Conservation (phyloP, 1,284 basidiomycete species). For the Puccinia hordei region DNA sequence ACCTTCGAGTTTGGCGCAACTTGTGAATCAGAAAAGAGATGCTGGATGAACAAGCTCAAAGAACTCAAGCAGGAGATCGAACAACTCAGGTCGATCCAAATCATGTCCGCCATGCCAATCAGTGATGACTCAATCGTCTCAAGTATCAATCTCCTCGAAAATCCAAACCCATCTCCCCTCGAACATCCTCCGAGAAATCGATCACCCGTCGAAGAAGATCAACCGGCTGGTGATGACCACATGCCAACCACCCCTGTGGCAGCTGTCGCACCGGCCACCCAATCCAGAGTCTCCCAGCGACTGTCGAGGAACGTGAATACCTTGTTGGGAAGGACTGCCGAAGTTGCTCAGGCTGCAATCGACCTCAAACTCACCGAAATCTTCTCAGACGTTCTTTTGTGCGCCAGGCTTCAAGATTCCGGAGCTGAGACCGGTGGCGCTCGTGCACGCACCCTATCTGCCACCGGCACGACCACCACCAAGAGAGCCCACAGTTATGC, state of each 20-base stretch:
- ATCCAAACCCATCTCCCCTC: background rate
- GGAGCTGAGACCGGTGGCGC: background rate
- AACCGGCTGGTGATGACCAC: slow-evolving; percentile 5
- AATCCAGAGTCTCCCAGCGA: slow-evolving; percentile 50
- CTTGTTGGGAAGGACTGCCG: slow-evolving; percentile 44
- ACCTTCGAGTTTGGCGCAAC: slow-evolving; percentile 49
- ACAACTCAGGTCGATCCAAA: slow-evolving; percentile 39
- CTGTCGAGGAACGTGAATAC: slow-evolving; percentile 49
- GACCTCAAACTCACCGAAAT: slow-evolving; percentile 49
- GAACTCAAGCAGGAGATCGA: slow-evolving; percentile 42
- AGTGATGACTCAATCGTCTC: slow-evolving; percentile 50
- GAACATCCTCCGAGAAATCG: background rate
- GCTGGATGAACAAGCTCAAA: slow-evolving; percentile 47
- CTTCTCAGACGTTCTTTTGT: slow-evolving; percentile 40
- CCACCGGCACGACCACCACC: slow-evolving; percentile 10
- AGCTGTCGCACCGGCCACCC: background rate
- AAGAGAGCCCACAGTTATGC: slow-evolving; percentile 15
- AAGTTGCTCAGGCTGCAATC: slow-evolving; percentile 47
- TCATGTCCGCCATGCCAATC: slow-evolving; percentile 38
- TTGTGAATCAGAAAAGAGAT: slow-evolving; percentile 48
- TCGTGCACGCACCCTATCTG: slow-evolving; percentile 39
- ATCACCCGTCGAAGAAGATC: slow-evolving; percentile 28
- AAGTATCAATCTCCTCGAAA: slow-evolving; percentile 41
- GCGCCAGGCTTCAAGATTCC: slow-evolving; percentile 40
- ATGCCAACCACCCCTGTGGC: slow-evolving; percentile 19